phyloP scores from a whole-genome alignment of 1,139 yeast genomes.

The Chernovozyma aurita region DNA sequence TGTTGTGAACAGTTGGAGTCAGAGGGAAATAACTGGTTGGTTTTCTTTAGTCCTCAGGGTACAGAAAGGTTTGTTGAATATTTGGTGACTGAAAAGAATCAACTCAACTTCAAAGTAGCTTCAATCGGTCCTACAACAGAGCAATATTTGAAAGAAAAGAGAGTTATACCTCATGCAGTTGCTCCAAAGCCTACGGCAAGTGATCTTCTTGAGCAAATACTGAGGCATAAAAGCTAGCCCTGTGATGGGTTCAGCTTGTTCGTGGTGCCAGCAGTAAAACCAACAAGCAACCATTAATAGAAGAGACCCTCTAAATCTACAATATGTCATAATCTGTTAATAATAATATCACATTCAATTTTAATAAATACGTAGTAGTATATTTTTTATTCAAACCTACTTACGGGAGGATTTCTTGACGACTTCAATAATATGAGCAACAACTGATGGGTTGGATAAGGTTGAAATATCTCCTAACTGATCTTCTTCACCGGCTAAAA shows the following conservation, averaged over 20 bases:
- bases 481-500: constrained; percentile 74
- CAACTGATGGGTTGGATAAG: constrained; percentile 67
- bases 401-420: constrained; percentile 33
- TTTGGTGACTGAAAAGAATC: constrained; percentile 20
- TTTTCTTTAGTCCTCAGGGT: constrained; percentile 91
- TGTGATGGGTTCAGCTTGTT: no score
- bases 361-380: constrained; percentile 1
- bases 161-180: constrained; percentile 57
- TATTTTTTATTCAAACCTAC: no score
- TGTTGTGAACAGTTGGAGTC: constrained; percentile 11
- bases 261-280: no score
- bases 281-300: no score
- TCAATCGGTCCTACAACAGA: constrained; percentile 94
- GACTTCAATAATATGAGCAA: constrained; percentile 57
- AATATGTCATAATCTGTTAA: neutral
- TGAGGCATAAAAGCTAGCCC: no score
- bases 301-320: no score
- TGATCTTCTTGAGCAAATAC: constrained; percentile 31
- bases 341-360: neutral
- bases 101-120: constrained; percentile 47
- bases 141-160: constrained; percentile 49
- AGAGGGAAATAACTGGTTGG: constrained; percentile 48
- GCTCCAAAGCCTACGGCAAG: constrained; percentile 72
- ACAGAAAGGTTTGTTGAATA: constrained; percentile 56
- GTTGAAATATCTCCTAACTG: constrained; percentile 79